These are phyloP conservation scores for Kazachstania sp. DNA, from an alignment of 1,139 yeast genomes.

Conservation along the genomic window DNA sequence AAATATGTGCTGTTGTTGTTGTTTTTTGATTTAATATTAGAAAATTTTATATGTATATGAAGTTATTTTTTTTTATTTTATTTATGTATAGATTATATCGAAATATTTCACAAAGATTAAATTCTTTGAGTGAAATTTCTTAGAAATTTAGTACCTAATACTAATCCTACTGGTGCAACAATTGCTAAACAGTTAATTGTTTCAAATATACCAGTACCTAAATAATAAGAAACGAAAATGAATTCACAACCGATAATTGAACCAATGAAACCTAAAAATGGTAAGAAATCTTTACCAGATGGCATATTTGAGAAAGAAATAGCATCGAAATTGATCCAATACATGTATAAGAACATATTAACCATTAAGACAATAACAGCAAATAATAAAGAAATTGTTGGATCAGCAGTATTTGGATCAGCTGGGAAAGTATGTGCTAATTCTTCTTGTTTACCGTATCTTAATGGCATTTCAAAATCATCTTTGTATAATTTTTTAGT, in stretches of 20 bases:
- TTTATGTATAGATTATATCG: too few relatives aligned
- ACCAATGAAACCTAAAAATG: conserved; percentile 39
- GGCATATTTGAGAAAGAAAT: conserved; percentile 36
- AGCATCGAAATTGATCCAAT: conserved; percentile 44
- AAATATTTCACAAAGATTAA: too few relatives aligned
- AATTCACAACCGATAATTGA: conserved; percentile 53
- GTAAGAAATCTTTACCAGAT: conserved; percentile 18
- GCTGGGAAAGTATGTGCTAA: conserved; percentile 59
- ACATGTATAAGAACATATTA: conserved; percentile 37
- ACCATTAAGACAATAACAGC: conserved; percentile 37
- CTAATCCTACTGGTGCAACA: conserved; percentile 45
- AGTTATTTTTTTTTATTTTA: conserved; percentile 1
- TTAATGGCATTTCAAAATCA: conserved; percentile 11
- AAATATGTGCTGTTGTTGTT: background rate
- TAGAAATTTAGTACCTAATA: conserved; percentile 62
- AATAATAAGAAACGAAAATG: conserved; percentile 58
- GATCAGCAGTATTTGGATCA: conserved; percentile 48
- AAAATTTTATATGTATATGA: background rate
- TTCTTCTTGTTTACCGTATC: conserved; percentile 39
- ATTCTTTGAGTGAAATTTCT: conserved; percentile 27
- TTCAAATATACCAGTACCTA: conserved; percentile 62
- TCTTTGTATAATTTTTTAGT: background rate
- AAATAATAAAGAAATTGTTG: conserved; percentile 49
- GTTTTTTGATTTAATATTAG: background rate
- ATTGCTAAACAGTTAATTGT: conserved; percentile 50